Conservation (phyloP, 2,329 filamentous ascomycete species). For the Apiospora arundinis region DNA sequence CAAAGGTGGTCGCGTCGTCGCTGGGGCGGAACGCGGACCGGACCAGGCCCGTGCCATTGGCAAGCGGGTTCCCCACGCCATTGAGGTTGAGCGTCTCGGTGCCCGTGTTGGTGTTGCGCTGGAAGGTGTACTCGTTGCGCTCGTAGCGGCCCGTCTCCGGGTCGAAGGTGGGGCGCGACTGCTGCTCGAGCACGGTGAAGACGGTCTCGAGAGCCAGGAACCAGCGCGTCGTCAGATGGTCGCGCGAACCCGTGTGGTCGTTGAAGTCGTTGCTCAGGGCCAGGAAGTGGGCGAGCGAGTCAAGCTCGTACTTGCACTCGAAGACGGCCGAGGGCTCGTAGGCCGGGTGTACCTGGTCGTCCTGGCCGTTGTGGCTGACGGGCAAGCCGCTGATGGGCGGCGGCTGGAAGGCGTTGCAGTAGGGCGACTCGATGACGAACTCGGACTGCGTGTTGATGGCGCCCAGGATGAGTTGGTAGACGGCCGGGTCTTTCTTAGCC, state of each 20-base stretch:
- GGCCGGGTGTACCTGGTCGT: constrained; percentile 82
- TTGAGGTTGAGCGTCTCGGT: constrained; percentile 87
- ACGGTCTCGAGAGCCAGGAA: constrained; percentile 77
- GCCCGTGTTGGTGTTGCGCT: constrained; percentile 77
- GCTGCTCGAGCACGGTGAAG: constrained; percentile 75
- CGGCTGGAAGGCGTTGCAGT: constrained; percentile 98
- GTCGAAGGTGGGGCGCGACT: constrained; percentile 83
- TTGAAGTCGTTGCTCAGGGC: constrained; percentile 86
- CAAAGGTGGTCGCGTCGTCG: constrained; percentile 92
- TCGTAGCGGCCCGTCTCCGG: constrained; percentile 66
- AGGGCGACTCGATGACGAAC: constrained; percentile 92
- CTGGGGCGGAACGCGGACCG: constrained; percentile 93
- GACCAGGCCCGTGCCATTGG: constrained; percentile 81
- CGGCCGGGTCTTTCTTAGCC: constrained; percentile 78
- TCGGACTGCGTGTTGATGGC: constrained; percentile 97
- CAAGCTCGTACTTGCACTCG: constrained; percentile 98
- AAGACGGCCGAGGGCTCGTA: constrained; percentile 89
- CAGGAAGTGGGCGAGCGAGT: constrained; percentile 92
- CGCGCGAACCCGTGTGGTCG: constrained; percentile 76
- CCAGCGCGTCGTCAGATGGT: constrained; percentile 83
- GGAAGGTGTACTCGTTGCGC: constrained; percentile 86
- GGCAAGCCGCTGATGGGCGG: constrained; percentile 81
- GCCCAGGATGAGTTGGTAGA: constrained; percentile 83
- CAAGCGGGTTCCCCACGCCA: constrained; percentile 91
- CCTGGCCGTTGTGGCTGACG: constrained; percentile 78